phyloP scores from a whole-genome alignment of 2,329 filamentous ascomycete species.

The Tolypocladium tundrense region DNA sequence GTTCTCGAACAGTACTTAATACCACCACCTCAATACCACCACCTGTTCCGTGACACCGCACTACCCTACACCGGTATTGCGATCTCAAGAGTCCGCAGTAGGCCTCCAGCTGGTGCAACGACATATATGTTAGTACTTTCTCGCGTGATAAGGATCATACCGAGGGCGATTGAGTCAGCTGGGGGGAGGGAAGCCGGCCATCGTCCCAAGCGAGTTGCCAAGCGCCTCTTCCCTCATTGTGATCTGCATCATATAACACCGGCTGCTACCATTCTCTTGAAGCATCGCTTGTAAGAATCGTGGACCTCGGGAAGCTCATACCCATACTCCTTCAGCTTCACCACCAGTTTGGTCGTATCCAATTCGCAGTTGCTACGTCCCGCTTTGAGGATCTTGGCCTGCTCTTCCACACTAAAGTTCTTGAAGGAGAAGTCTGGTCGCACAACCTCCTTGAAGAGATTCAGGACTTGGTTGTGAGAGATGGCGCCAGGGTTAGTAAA shows the following conservation, averaged over 20 bases:
- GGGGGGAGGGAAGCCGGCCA: no score
- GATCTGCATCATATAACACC: conserved; percentile 33
- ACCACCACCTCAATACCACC: no score
- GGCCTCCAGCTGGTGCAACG: no score
- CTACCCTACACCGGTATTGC: no score
- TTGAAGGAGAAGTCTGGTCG: conserved; percentile 50
- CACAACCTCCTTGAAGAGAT: conserved; percentile 52
- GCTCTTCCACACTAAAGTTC: conserved; percentile 58
- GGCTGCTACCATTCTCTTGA: conserved; percentile 51
- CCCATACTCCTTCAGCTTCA: conserved; percentile 48
- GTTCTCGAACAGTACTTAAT: no score
- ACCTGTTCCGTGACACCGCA: no score
- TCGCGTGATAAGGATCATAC: no score
- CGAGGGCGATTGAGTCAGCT: no score
- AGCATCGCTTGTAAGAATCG: conserved; percentile 50
- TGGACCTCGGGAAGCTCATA: conserved; percentile 51
- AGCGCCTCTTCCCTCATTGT: no score
- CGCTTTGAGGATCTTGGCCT: conserved; percentile 57
- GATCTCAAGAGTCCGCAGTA: no score
- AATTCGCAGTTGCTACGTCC: conserved; percentile 57
- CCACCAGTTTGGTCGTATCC: conserved; percentile 50
- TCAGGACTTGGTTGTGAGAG: conserved; percentile 59
- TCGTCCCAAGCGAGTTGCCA: no score
- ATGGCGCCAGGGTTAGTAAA: conserved; percentile 63
- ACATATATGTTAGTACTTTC: no score